A percentile compares a stretch with the other conserved stretches of the same genome.
These are phyloP conservation scores for Phyllosticta paracitricarpa DNA, from an alignment of 2,329 filamentous ascomycete genomes.

Conservation along the genomic window DNA sequence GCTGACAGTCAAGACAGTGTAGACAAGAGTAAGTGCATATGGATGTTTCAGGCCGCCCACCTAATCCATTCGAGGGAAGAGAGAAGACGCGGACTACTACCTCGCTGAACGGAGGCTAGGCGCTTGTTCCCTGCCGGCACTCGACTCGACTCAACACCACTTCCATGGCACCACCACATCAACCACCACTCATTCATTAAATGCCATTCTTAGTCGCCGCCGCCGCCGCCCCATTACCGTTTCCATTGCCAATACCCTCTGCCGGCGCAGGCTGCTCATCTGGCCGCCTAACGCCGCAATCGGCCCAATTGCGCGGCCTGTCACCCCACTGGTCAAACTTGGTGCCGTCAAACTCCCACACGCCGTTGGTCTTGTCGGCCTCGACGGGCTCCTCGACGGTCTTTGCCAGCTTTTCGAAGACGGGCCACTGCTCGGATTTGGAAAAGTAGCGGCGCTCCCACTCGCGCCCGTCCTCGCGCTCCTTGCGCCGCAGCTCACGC, in stretches of 20 bases:
- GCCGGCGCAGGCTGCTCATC: neutral
- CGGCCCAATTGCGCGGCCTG: neutral
- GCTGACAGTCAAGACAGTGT: too few species aligned
- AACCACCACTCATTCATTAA: neutral
- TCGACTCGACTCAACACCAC: neutral
- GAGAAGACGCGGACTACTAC: neutral
- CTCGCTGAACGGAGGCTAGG: neutral
- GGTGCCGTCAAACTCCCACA: conserved; percentile 57
- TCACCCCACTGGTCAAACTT: conserved; percentile 25
- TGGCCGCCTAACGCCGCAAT: neutral
- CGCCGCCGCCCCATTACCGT: neutral
- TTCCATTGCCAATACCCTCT: neutral
- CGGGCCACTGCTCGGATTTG: conserved; percentile 27
- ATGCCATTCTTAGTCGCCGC: neutral
- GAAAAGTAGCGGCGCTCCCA: conserved; percentile 85
- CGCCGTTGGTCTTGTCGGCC: conserved; percentile 55
- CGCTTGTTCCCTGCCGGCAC: neutral
- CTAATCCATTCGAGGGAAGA: too few species aligned
- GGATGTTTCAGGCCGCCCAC: too few species aligned
- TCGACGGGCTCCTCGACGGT: conserved; percentile 42
- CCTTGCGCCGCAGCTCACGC: conserved; percentile 62
- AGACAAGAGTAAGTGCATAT: too few species aligned
- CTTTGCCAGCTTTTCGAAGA: conserved; percentile 39
- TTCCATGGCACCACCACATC: neutral
- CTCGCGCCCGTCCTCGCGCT: conserved; percentile 60